A percentile compares a stretch with the other conserved stretches of the same genome.
Evolutionary conservation across 352 stramenopile species (phyloP).

Genomic region (Blastocystis sp.): DNA sequence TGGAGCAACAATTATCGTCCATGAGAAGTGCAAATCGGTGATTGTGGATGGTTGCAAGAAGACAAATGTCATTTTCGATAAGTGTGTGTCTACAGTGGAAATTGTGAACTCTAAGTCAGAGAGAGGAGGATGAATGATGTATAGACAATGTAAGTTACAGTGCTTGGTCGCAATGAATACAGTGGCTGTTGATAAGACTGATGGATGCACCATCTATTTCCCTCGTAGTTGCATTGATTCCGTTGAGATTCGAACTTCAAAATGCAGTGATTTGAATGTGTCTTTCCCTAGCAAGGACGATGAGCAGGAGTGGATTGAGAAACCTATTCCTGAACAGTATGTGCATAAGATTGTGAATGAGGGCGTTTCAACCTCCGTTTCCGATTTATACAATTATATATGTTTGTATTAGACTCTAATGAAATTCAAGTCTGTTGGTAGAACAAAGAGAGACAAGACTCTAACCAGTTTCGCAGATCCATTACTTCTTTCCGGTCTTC

Average conservation of each 20-base stretch:
- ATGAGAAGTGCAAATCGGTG: conserved; percentile 94
- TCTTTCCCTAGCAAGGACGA: conserved; percentile 82
- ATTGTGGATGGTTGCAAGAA: conserved; percentile 91
- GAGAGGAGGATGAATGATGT: neutral
- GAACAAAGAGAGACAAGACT: too few species aligned
- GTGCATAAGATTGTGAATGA: conserved; percentile 85
- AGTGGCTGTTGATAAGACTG: conserved; percentile 97
- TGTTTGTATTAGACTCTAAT: too few species aligned
- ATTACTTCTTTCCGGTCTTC: conserved; percentile 34
- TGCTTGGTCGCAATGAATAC: conserved; percentile 85
- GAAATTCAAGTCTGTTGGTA: too few species aligned
- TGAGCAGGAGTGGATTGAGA: conserved; percentile 86
- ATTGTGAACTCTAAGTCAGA: conserved; percentile 96
- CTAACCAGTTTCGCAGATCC: neutral
- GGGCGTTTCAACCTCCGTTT: conserved; percentile 85
- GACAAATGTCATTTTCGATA: conserved; percentile 90
- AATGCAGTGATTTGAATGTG: conserved; percentile 94
- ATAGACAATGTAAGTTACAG: conserved; percentile 79
- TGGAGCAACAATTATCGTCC: conserved; percentile 87
- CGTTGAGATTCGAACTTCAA: conserved; percentile 85
- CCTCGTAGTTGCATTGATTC: conserved; percentile 71
- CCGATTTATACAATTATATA: conserved; percentile 84
- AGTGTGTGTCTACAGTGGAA: conserved; percentile 90
- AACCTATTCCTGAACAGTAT: conserved; percentile 94
- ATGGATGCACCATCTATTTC: conserved; percentile 78